phyloP scores from a whole-genome alignment of 768 basidiomycete genomes.

The Russula earlei region DNA sequence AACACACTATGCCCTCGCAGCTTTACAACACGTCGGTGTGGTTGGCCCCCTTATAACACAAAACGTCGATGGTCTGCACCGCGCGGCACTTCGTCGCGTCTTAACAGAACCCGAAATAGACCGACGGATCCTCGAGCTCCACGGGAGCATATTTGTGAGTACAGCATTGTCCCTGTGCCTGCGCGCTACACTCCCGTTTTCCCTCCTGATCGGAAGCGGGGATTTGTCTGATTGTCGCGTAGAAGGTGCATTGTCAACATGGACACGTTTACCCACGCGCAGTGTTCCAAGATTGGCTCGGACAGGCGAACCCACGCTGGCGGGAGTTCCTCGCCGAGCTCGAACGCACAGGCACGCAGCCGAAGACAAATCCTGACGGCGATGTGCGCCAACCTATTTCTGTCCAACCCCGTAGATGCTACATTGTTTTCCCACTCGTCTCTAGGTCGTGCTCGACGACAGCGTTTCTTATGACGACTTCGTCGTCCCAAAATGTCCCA shows the following conservation, averaged over 20 bases:
- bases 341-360: conserved; percentile 45
- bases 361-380: conserved; percentile 86
- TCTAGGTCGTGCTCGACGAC: conserved; percentile 70
- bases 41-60: conserved; percentile 67
- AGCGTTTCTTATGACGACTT: conserved; percentile 67
- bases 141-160: conserved; percentile 77
- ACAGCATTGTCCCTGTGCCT: too few species aligned
- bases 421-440: background rate
- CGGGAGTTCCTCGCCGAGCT: conserved; percentile 56
- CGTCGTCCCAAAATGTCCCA: conserved; percentile 66
- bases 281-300: conserved; percentile 66
- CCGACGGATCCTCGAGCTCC: conserved; percentile 64
- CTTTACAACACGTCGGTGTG: conserved; percentile 60
- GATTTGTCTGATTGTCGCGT: background rate
- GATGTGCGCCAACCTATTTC: conserved; percentile 45
- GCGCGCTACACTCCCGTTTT: background rate
- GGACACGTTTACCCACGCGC: conserved; percentile 62
- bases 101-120: conserved; percentile 31
- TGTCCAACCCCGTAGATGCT: background rate
- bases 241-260: conserved; percentile 70
- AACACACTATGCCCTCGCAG: conserved; percentile 80
- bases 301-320: conserved; percentile 72
- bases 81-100: conserved; percentile 54
- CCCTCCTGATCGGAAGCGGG: background rate
- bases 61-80: conserved; percentile 93